Conservation (phyloP, 495 filamentous ascomycete species). For the Aspergillus diversus region DNA sequence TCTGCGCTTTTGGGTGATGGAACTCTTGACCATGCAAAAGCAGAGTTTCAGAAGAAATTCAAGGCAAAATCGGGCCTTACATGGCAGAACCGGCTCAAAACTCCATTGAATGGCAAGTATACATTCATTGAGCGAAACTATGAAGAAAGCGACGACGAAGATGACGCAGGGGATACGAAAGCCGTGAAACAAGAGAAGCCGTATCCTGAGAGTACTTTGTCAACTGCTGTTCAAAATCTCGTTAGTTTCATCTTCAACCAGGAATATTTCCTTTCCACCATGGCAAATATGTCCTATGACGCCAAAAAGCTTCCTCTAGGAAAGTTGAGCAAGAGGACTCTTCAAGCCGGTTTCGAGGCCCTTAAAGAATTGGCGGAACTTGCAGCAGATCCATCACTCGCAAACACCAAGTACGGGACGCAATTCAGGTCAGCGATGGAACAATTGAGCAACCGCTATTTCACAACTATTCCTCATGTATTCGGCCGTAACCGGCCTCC, state of each 20-base stretch:
- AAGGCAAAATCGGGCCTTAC: conserved; percentile 72
- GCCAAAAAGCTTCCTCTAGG: conserved; percentile 78
- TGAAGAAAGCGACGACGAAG: conserved; percentile 66
- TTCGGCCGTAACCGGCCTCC: conserved; percentile 78
- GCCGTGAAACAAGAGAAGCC: conserved; percentile 31
- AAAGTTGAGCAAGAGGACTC: conserved; percentile 77
- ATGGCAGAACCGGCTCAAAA: conserved; percentile 65
- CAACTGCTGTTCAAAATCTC: conserved; percentile 61
- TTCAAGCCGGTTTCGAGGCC: conserved; percentile 69
- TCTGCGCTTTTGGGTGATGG: conserved; percentile 48
- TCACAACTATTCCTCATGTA: conserved; percentile 78
- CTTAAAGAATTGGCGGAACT: conserved; percentile 75
- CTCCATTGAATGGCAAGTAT: conserved; percentile 69
- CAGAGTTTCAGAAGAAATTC: conserved; percentile 72
- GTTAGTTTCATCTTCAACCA: conserved; percentile 85
- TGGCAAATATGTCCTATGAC: conserved; percentile 75
- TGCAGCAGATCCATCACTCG: conserved; percentile 52
- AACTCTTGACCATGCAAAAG: conserved; percentile 48
- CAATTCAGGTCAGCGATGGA: conserved; percentile 49
- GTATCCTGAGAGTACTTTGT: conserved; percentile 56
- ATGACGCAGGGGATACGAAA: conserved; percentile 40
- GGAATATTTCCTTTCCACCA: conserved; percentile 63
- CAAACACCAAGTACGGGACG: conserved; percentile 49
- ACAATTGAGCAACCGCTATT: conserved; percentile 72
- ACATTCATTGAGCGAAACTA: conserved; percentile 76